These are phyloP conservation scores for Polytrichum formosum DNA, from an alignment of 225 moss, liverwort and hornwort genomes.

Conservation along the genomic window DNA sequence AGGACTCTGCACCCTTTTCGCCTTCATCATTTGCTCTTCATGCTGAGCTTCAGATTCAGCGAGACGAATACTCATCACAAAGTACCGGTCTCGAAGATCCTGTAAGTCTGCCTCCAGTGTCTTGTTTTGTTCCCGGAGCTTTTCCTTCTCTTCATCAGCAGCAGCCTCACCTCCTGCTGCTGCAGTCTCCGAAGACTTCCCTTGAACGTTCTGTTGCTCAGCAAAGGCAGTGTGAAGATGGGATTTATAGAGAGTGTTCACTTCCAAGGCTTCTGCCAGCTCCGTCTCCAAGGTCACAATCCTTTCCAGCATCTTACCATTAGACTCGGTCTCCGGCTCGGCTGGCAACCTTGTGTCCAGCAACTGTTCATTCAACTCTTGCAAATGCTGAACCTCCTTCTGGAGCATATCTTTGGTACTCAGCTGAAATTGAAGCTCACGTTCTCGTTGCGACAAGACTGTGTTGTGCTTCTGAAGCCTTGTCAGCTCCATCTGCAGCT, in stretches of 20 bases:
- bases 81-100: conserved; percentile 59
- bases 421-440: conserved; percentile 57
- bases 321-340: conserved; percentile 34
- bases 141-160: conserved; percentile 28
- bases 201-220: conserved; percentile 19
- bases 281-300: conserved; percentile 49
- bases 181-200: neutral
- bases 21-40: conserved; percentile 63
- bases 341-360: conserved; percentile 36
- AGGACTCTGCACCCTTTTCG: conserved; percentile 47
- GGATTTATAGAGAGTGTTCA: conserved; percentile 49
- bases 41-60: conserved; percentile 64
- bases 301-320: conserved; percentile 48
- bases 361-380: conserved; percentile 52
- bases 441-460: conserved; percentile 40
- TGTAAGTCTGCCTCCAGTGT: conserved; percentile 40
- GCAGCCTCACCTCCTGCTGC: neutral
- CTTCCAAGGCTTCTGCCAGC: conserved; percentile 55
- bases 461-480: conserved; percentile 57
- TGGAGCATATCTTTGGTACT: conserved; percentile 63
- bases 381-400: conserved; percentile 59
- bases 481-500: conserved; percentile 58
- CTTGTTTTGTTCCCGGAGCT: conserved; percentile 35
- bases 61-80: conserved; percentile 47
- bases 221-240: conserved; percentile 61